phyloP scores from a whole-genome alignment of 129 eudicot species.

The Apium graveolens region DNA sequence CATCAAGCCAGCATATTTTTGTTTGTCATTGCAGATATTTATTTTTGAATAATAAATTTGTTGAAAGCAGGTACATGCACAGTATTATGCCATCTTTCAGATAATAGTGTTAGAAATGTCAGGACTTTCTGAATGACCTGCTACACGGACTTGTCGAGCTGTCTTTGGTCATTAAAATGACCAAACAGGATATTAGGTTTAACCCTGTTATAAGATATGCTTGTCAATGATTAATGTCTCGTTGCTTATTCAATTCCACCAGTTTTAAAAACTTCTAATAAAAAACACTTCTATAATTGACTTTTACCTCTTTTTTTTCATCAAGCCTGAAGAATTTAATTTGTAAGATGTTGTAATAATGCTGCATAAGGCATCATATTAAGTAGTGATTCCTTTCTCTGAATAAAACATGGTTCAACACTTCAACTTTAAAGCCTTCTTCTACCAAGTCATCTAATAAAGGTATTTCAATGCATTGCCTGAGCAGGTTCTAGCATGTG shows the following conservation, averaged over 20 bases:
- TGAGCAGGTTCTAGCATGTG: conserved; percentile 81
- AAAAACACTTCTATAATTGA: not conserved
- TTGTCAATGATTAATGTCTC: not conserved
- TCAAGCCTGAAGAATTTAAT: not conserved
- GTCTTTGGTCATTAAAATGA: not conserved
- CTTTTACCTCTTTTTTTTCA: not conserved
- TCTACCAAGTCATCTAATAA: not conserved
- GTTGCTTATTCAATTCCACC: not conserved
- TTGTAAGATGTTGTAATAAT: not conserved
- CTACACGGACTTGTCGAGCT: not conserved
- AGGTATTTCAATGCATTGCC: not conserved
- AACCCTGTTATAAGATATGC: not conserved
- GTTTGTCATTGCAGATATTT: not conserved
- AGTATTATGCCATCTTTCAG: not conserved
- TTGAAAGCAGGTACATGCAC: not conserved
- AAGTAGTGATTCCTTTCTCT: not conserved
- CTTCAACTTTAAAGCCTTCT: not conserved
- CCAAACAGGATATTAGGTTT: not conserved
- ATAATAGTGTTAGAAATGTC: not conserved
- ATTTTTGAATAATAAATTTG: not conserved
- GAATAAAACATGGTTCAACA: too few species aligned
- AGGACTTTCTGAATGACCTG: not conserved
- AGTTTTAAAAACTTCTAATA: too few species aligned
- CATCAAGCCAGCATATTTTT: not conserved
- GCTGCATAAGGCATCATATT: too few species aligned